These are phyloP conservation scores for Choiromyces venosus DNA, from an alignment of 495 filamentous ascomycete genomes.

Conservation along the genomic window DNA sequence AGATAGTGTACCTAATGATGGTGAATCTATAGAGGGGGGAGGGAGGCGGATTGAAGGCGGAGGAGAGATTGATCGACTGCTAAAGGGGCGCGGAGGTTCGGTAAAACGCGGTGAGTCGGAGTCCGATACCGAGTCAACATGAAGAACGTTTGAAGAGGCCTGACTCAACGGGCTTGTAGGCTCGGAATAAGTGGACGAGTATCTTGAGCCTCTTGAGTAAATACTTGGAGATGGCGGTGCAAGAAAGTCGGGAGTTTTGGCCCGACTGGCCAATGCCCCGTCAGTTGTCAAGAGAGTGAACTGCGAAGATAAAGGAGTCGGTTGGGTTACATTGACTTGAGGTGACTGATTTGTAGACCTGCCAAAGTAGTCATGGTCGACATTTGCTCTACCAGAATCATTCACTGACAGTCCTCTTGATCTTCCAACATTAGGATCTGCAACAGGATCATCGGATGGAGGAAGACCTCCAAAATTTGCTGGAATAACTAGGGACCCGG, in stretches of 20 bases:
- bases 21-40: constrained; percentile 51
- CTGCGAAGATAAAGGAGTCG: constrained; percentile 3
- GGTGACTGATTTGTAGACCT: constrained; percentile 2
- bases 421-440: constrained; percentile 22
- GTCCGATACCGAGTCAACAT: constrained; percentile 8
- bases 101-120: constrained; percentile 47
- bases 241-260: constrained; percentile 21
- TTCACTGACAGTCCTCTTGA: constrained; percentile 63
- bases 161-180: constrained; percentile 25
- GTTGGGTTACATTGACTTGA: constrained; percentile 8
- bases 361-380: constrained; percentile 4
- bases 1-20: constrained; percentile 35
- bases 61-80: constrained; percentile 47
- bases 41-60: constrained; percentile 53
- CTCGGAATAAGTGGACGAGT: constrained; percentile 29
- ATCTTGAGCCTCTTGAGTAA: constrained; percentile 15
- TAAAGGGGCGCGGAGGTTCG: constrained; percentile 49
- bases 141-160: constrained; percentile 38
- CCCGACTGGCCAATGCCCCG: neutral
- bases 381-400: constrained; percentile 45
- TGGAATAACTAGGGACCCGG: constrained; percentile 28
- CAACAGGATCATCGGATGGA: neutral
- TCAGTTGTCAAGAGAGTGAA: constrained; percentile 5
- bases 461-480: constrained; percentile 9
- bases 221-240: constrained; percentile 21